Evolutionary conservation across 2,329 filamentous ascomycete genomes (phyloP).

Genomic region (Trichoderma oligosporum): DNA sequence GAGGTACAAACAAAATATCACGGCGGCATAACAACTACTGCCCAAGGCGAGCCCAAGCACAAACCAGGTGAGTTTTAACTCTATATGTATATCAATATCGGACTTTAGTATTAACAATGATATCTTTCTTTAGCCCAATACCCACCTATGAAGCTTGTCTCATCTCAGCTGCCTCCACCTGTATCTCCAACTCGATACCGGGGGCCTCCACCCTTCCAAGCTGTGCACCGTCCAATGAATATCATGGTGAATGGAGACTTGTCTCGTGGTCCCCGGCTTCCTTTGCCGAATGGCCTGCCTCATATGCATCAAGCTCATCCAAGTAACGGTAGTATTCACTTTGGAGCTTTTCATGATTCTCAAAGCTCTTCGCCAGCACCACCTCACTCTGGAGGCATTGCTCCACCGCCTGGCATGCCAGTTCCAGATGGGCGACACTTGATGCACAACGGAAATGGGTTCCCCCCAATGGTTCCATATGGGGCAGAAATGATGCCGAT

Average conservation of each 20-base stretch:
- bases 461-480: constrained; percentile 38
- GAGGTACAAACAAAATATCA: constrained; percentile 11
- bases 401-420: constrained; percentile 47
- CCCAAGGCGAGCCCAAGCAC: constrained; percentile 14
- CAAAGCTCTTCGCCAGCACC: constrained; percentile 56
- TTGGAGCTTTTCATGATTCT: constrained; percentile 53
- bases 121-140: constrained; percentile 9
- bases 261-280: constrained; percentile 32
- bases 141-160: constrained; percentile 7
- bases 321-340: constrained; percentile 55
- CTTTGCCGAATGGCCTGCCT: constrained; percentile 33
- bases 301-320: constrained; percentile 48
- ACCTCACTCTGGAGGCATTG: constrained; percentile 46
- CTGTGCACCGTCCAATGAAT: constrained; percentile 31
- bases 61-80: constrained; percentile 21
- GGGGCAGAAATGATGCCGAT: constrained; percentile 35
- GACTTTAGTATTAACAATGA: not conserved
- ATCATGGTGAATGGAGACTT: constrained; percentile 34
- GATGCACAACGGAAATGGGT: constrained; percentile 36
- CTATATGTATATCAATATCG: not conserved
- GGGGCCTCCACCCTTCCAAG: constrained; percentile 43
- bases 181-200: constrained; percentile 39
- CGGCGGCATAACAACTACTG: not conserved
- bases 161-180: constrained; percentile 30
- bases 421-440: constrained; percentile 34